Base-by-base conservation (phyloP, 768 basidiomycete species). In the Russula sp. region DNA sequence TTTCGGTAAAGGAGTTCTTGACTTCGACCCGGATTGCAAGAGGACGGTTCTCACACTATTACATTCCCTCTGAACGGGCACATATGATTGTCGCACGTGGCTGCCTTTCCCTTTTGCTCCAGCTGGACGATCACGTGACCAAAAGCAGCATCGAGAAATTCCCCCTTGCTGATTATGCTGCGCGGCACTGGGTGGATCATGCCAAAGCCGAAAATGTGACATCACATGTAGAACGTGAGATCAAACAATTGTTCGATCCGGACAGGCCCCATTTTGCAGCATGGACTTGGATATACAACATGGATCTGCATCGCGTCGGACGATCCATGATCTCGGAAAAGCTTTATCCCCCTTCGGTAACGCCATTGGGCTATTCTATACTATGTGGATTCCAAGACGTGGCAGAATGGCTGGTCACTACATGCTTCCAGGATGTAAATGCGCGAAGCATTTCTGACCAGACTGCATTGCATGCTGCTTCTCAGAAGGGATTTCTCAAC, bases 141-240 rank as follows among this genome's bases (percentile, higher is more conserved):
- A 16, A 39, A 14, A 14, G 8, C 1, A 1, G 1, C 8, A 18
- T 55, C 9, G 3, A 56, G 16, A 13, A 50, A 0, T 39, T 35
- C 3, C 59, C 51, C 1, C 59, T 60, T 16, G 51, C 51, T 22
- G 3, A 11, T 13, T 62, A 62, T 44, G 61, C 61, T 10, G 61
- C 47, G 4, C 10, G 2, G 6, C 11, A 56, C 35, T 62, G 55
- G 61, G 13, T 48, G 0, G 31, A 32, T 2, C 55, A 62, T 9
- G 54, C 49, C 0, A 47, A 40, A 3, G 22, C 45, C 20, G 44
- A 13, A 9, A 31, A 47, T 39, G 59, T 54, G 13, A n/a, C 37
- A 14, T 40, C 20, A 6, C 16, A 47, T 6, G 2, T 22, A 6
- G 44, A 35, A 31, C 22, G 40, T 22, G 18, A 22, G 22, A 55